Evolutionary conservation across 495 filamentous ascomycete genomes (phyloP).

Genomic region (Jackrogersella multiformis): DNA sequence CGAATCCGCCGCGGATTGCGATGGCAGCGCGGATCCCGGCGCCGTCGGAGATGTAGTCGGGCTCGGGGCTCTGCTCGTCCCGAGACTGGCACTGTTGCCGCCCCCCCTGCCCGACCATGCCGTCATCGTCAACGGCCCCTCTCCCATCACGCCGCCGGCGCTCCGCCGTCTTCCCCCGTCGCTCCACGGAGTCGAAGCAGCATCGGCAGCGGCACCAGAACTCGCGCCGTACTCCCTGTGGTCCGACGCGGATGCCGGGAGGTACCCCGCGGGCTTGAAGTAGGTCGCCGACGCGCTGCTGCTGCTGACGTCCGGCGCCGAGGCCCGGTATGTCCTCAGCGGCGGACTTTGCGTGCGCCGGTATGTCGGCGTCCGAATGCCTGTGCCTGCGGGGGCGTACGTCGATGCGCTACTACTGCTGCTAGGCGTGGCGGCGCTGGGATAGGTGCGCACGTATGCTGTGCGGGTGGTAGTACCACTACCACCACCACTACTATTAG

Average conservation of each 20-base stretch:
- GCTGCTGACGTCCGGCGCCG: conserved; percentile 12
- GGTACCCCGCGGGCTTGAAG: conserved; percentile 9
- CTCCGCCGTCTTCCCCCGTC: background rate
- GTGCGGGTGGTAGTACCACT: background rate
- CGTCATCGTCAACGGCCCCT: background rate
- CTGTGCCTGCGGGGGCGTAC: background rate
- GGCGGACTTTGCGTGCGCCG: conserved; percentile 24
- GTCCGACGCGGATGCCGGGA: background rate
- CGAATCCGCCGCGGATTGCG: background rate
- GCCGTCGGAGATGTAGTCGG: background rate
- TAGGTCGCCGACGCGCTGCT: background rate
- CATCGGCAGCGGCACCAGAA: background rate
- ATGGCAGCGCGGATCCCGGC: background rate
- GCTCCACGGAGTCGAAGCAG: background rate
- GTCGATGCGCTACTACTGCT: background rate
- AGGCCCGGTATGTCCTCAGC: conserved; percentile 10
- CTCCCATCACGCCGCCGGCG: background rate
- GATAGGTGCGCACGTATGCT: background rate
- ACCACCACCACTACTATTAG: too few species aligned
- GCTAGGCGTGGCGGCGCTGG: background rate
- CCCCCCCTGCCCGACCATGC: background rate
- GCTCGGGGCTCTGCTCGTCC: too few species aligned
- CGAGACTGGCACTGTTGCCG: background rate
- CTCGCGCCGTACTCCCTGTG: background rate
- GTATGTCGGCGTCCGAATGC: background rate